These are phyloP conservation scores for Quercus dentata DNA, from an alignment of 306 rosid species.

Conservation along the genomic window DNA sequence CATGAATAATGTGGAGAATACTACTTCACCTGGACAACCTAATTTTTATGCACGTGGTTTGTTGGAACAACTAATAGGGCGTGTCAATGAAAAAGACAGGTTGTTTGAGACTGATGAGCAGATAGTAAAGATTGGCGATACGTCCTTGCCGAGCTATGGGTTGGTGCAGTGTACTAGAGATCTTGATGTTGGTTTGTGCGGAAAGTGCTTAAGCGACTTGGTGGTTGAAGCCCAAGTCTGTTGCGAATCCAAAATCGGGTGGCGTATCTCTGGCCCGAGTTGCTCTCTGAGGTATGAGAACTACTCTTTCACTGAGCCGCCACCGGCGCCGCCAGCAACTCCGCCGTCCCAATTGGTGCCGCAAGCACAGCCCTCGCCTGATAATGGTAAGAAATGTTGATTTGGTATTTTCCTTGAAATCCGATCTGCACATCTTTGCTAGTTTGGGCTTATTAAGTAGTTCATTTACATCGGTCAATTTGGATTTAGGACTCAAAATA, in stretches of 20 bases:
- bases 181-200: slow-evolving; percentile 10
- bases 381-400: slow-evolving; percentile 10
- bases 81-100: too few species aligned
- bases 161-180: slow-evolving; percentile 45
- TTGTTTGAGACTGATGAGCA: slow-evolving; percentile 4
- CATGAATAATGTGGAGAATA: not conserved
- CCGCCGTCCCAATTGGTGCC: not conserved
- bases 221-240: not conserved
- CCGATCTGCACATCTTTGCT: not conserved
- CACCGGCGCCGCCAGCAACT: not conserved
- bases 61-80: too few species aligned
- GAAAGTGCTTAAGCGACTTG: slow-evolving; percentile 24
- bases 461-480: not conserved
- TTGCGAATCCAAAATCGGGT: slow-evolving; percentile 17
- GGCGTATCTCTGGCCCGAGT: slow-evolving; percentile 34
- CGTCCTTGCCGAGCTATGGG: slow-evolving; percentile 4
- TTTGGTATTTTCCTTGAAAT: not conserved
- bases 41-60: too few species aligned
- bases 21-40: not conserved
- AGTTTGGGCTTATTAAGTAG: not conserved
- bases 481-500: too few species aligned
- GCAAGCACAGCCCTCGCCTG: not conserved
- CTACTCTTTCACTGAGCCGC: slow-evolving; percentile 14
- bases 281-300: slow-evolving; percentile 42
- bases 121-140: not conserved